Base-by-base conservation (phyloP, 306 rosid genomes). In the Lathyrus aphaca region DNA sequence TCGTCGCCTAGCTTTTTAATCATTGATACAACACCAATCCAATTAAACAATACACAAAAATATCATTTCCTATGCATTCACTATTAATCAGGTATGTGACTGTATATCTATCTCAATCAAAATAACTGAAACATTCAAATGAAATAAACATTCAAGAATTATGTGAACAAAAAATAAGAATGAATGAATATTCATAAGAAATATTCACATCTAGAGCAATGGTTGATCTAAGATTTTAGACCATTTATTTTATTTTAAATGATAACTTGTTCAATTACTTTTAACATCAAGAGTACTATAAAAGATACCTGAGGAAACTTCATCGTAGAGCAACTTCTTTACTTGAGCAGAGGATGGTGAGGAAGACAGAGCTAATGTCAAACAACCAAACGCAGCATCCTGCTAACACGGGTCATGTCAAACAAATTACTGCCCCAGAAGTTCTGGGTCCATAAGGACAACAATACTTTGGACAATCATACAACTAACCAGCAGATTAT, bases 301-400 rank as follows among this genome's bases (percentile, higher is more conserved):
- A 18, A 67, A 51, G 58, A 77, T 74, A 90, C 94, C 98, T 77
- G 78, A 49, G 66, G 89, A 81, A 74, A 74, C 68, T 84, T 90
- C 96, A 32, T 79, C 81, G 45, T 17, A 45, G 68, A 94, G 91
- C 90, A 88, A 81, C 76, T 81, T 86, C 75, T 64, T 87, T 60
- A 94, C 85, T 58, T 82, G 86, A 51, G 74, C 66, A 18, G 88
- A 88, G 75, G 92, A 80, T 23, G 93, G 92, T 45, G 96, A 82
- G 74, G 85, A 81, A 78, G 88, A 81, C 55, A 94, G 63, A 35
- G 96, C 92, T 15, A 79, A 72, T 6, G 96, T 80, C 83, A 94
- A 85, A 84, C 97, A 94, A 87, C 96, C 80, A 77, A 88, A 56
- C 35, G 89, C 82, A 84, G 95, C 84, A 65, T 77, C 88, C 98